Base-by-base conservation (phyloP, 306 rosid species). In the Lithocarpus polystachyus region DNA sequence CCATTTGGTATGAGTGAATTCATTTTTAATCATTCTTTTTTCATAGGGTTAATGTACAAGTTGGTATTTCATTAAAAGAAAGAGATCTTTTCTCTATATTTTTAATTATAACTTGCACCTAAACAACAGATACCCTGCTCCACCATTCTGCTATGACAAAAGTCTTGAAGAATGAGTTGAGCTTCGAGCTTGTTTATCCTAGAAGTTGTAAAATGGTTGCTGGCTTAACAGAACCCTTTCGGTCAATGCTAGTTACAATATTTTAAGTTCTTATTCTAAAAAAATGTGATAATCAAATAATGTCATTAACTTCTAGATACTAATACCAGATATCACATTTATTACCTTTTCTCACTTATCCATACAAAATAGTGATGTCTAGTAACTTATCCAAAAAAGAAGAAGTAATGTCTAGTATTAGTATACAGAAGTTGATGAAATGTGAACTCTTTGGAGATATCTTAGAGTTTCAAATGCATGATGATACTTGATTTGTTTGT, bases 401-500 rank as follows among this genome's bases (percentile, higher is more conserved):
- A 5, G 19, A 31, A 17, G 33, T 65, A n/a, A 7, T 18, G 10
- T 31, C 48, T 18, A 33, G 10, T 3, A 17, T 33, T 11, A 22
- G 53, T 17, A 33, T 19, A 53, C 33, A 20, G 11, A 55, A 61
- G 60, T 70, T 22, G 53, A 45, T 53, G 11, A 51, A 33, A 15
- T 62, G 24, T 64, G 65, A 76, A 28, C 9, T 18, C 14, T 65
- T 18, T 33, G 40, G 24, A 65, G 71, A 31, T 65, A 24, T 82
- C 31, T 67, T 37, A 8, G 57, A 45, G 81, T 23, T 78, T 72
- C 61, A 56, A 64, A 14, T 17, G 51, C 55, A 9, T 77, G 26
- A 48, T 77, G 68, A 79, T 75, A 45, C 56, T 74, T 77, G 23
- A 59, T 74, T 82, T 88, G 57, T 74, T 89, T 74, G 71, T 77